Evolutionary conservation across 2,329 filamentous ascomycete species (phyloP).

Genomic region (Fusarium sp.): DNA sequence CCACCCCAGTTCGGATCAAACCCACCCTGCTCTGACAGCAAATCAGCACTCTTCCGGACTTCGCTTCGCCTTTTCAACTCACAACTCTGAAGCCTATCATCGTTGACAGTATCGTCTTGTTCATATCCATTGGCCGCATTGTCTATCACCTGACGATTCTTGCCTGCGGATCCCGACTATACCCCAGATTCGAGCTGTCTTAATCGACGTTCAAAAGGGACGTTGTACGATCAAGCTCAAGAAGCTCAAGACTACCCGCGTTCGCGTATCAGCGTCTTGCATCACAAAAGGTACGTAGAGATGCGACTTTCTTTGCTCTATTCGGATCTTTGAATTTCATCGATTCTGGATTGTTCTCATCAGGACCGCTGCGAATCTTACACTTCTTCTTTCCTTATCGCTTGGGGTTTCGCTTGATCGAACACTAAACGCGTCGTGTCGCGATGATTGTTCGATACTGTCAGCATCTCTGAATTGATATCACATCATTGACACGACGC

Average conservation of each 20-base stretch:
- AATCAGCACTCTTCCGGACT: constrained; percentile 62
- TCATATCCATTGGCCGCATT: constrained; percentile 60
- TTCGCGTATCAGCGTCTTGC: constrained; percentile 32
- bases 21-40: constrained; percentile 53
- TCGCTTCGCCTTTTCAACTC: constrained; percentile 53
- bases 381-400: neutral
- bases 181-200: constrained; percentile 42
- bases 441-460: constrained; percentile 10
- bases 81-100: constrained; percentile 65
- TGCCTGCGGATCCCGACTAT: constrained; percentile 51
- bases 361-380: neutral
- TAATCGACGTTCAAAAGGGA: constrained; percentile 38
- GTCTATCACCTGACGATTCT: constrained; percentile 64
- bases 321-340: neutral
- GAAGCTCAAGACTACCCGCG: constrained; percentile 36
- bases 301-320: constrained; percentile 11
- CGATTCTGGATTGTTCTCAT: neutral
- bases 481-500: constrained; percentile 13
- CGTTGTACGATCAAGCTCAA: constrained; percentile 39
- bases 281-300: constrained; percentile 46
- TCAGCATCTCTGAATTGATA: constrained; percentile 13
- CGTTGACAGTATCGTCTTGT: constrained; percentile 56
- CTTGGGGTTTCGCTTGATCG: neutral
- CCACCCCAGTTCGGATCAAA: constrained; percentile 43
- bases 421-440: constrained; percentile 26